These are phyloP conservation scores for Aspergillus puulaauensis DNA, from an alignment of 2,329 filamentous ascomycete genomes.

Conservation along the genomic window DNA sequence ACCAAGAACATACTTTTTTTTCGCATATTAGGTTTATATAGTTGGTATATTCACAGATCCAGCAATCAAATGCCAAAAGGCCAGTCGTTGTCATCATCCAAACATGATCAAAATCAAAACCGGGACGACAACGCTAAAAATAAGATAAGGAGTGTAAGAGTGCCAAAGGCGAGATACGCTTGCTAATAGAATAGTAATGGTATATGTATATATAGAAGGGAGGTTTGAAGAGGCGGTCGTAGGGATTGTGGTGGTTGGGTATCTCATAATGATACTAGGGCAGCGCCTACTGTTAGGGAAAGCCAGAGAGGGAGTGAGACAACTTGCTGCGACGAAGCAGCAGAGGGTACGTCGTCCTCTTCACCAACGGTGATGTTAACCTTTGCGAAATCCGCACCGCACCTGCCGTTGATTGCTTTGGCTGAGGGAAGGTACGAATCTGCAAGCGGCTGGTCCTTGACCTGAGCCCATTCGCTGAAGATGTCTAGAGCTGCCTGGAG, in stretches of 20 bases:
- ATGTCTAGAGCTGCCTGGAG: slow-evolving; percentile 78
- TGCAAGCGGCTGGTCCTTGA: slow-evolving; percentile 65
- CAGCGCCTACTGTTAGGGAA: slow-evolving; percentile 6
- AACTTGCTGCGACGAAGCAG: not conserved
- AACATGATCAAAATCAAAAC: slow-evolving; percentile 22
- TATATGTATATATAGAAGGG: not conserved
- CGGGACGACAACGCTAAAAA: slow-evolving; percentile 9
- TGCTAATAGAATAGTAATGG: not conserved
- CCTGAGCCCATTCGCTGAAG: slow-evolving; percentile 67
- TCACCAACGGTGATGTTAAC: slow-evolving; percentile 42
- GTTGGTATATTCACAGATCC: not conserved
- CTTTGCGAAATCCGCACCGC: slow-evolving; percentile 57
- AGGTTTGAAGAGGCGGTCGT: not conserved
- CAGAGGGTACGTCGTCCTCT: slow-evolving; percentile 9
- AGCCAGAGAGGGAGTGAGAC: slow-evolving; percentile 3
- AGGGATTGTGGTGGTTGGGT: not conserved
- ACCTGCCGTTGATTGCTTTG: slow-evolving; percentile 66
- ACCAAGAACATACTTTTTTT: too few species aligned
- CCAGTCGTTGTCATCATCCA: slow-evolving; percentile 29
- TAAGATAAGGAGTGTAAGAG: not conserved
- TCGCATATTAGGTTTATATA: not conserved
- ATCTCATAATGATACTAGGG: not conserved
- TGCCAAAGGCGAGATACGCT: not conserved
- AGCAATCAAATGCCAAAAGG: not conserved
- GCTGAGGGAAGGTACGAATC: slow-evolving; percentile 71